These are phyloP conservation scores for Ogataea corticis DNA, from an alignment of 805 yeast species.

Conservation along the genomic window DNA sequence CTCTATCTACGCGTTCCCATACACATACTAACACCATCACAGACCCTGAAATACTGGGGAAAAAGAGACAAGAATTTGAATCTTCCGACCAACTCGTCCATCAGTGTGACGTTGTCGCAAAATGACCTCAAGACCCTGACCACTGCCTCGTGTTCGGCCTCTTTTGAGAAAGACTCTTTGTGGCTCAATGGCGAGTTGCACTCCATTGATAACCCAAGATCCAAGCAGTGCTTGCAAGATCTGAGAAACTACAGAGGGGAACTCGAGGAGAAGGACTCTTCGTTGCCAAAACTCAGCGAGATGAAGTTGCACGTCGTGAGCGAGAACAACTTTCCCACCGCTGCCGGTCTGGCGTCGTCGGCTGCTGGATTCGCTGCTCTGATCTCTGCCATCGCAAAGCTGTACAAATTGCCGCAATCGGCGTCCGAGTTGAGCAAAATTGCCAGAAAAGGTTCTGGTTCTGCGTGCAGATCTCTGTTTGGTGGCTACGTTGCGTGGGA, in stretches of 20 bases:
- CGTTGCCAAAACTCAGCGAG: slow-evolving; percentile 60
- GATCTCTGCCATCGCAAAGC: slow-evolving; percentile 81
- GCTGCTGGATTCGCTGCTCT: slow-evolving; percentile 99
- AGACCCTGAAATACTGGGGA: slow-evolving; percentile 98
- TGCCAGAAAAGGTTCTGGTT: slow-evolving; percentile 98
- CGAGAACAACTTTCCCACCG: slow-evolving; percentile 97
- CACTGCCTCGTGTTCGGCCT: slow-evolving; percentile 70
- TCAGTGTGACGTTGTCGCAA: slow-evolving; percentile 91
- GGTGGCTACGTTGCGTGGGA: slow-evolving; percentile 99
- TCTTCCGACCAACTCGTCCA: slow-evolving; percentile 94
- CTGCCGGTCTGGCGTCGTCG: slow-evolving; percentile 96
- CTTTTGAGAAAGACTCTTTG: slow-evolving; percentile 62
- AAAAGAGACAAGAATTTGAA: slow-evolving; percentile 87
- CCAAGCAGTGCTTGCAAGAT: slow-evolving; percentile 74
- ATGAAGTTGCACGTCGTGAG: slow-evolving; percentile 79
- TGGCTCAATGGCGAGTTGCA: slow-evolving; percentile 88
- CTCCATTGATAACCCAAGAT: slow-evolving; percentile 59
- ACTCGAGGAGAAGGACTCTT: slow-evolving; percentile 55
- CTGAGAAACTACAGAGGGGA: slow-evolving; percentile 65
- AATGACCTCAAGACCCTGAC: slow-evolving; percentile 89
- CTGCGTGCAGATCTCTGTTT: slow-evolving; percentile 94
- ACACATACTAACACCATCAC: slow-evolving; percentile 8
- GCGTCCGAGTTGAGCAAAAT: slow-evolving; percentile 84
- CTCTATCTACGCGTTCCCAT: not conserved
- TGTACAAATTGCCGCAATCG: slow-evolving; percentile 83